These are phyloP conservation scores for Suhomyces atakaporum DNA, from an alignment of 1,139 yeast genomes.

Conservation along the genomic window DNA sequence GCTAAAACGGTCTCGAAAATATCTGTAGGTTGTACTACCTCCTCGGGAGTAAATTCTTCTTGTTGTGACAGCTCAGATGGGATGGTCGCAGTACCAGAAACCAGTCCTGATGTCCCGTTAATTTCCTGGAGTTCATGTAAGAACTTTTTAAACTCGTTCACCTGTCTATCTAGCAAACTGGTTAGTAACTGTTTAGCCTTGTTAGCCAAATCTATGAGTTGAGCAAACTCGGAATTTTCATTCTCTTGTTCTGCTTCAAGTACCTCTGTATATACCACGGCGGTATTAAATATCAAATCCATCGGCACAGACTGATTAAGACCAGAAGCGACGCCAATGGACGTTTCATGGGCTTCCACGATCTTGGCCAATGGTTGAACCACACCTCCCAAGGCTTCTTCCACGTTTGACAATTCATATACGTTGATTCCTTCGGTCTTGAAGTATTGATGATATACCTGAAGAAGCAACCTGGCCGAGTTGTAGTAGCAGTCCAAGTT, in stretches of 20 bases:
- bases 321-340: slow-evolving; percentile 26
- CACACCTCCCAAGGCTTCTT: slow-evolving; percentile 43
- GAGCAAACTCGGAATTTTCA: slow-evolving; percentile 14
- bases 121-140: slow-evolving; percentile 25
- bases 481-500: slow-evolving; percentile 48
- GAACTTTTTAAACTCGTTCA: slow-evolving; percentile 29
- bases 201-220: slow-evolving; percentile 20
- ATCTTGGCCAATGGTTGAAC: slow-evolving; percentile 39
- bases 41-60: slow-evolving; percentile 29
- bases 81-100: slow-evolving; percentile 4
- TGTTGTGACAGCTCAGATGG: slow-evolving; percentile 10
- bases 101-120: not conserved
- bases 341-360: slow-evolving; percentile 40
- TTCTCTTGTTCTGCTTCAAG: slow-evolving; percentile 39
- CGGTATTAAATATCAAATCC: slow-evolving; percentile 50
- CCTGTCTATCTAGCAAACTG: slow-evolving; percentile 25
- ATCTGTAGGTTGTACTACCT: slow-evolving; percentile 41
- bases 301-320: slow-evolving; percentile 23
- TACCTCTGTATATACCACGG: slow-evolving; percentile 49
- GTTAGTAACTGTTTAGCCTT: slow-evolving; percentile 22
- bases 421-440: slow-evolving; percentile 48
- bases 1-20: slow-evolving; percentile 39
- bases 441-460: slow-evolving; percentile 47
- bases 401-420: slow-evolving; percentile 39
- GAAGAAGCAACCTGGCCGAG: slow-evolving; percentile 49